Evolutionary conservation across 305 asterid species (phyloP).

Genomic region (Stenogyne calaminthoides): DNA sequence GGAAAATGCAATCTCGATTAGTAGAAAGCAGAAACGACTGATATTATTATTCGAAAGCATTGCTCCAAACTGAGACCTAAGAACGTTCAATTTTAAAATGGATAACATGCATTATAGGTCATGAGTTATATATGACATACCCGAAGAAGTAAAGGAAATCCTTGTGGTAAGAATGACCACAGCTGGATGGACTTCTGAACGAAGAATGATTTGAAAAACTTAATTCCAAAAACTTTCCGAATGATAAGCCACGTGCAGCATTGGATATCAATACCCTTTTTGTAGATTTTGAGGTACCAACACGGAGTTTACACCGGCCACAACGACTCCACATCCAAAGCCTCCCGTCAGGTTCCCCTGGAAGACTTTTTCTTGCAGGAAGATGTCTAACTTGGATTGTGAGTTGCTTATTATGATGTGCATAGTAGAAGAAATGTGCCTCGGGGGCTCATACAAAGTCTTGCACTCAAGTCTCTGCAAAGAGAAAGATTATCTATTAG

Average conservation of each 20-base stretch:
- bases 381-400: conserved; percentile 78
- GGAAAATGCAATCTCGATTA: background rate
- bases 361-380: conserved; percentile 52
- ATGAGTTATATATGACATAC: conserved; percentile 43
- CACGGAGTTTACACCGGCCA: conserved; percentile 65
- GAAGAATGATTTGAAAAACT: conserved; percentile 80
- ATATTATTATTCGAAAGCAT: background rate
- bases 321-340: conserved; percentile 99
- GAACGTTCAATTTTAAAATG: background rate
- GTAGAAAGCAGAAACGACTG: background rate
- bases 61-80: background rate
- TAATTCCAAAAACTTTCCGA: conserved; percentile 95
- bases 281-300: conserved; percentile 63
- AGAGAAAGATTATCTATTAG: conserved; percentile 31
- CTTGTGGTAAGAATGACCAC: conserved; percentile 91
- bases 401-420: conserved; percentile 90
- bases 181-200: conserved; percentile 59
- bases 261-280: conserved; percentile 82
- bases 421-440: conserved; percentile 79
- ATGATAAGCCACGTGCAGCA: conserved; percentile 83
- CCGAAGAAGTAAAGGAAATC: conserved; percentile 96
- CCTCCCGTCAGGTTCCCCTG: conserved; percentile 88
- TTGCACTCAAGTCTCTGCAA: conserved; percentile 80
- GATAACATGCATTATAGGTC: background rate
- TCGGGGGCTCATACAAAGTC: conserved; percentile 68